Percentiles rank a stretch among this genome's conserved stretches.
These are phyloP conservation scores for Choiromyces venosus DNA, from an alignment of 495 filamentous ascomycete genomes.

Conservation along the genomic window DNA sequence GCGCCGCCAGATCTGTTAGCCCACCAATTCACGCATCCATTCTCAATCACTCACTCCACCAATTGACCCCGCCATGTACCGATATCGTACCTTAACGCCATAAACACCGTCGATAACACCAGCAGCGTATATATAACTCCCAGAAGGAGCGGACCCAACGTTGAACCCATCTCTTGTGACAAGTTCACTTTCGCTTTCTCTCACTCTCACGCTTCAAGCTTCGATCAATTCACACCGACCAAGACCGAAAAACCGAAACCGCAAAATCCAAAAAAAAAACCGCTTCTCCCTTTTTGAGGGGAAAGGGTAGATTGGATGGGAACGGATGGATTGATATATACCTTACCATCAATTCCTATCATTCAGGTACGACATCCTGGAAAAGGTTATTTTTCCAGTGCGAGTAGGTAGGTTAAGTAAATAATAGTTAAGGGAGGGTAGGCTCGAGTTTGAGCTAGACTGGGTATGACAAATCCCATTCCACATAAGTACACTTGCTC, in stretches of 20 bases:
- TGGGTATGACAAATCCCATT: neutral
- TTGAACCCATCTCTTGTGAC: neutral
- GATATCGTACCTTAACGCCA: constrained; percentile 18
- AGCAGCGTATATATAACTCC: constrained; percentile 25
- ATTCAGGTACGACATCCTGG: neutral
- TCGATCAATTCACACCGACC: neutral
- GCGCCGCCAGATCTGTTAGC: neutral
- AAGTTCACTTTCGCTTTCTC: neutral
- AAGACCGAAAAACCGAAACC: neutral
- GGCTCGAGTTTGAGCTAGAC: neutral
- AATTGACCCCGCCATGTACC: neutral
- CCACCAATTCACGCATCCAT: neutral
- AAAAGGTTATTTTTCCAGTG: neutral
- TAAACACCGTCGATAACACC: constrained; percentile 27
- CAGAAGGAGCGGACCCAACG: constrained; percentile 43
- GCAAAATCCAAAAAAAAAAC: neutral
- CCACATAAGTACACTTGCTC: neutral
- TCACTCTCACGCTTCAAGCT: neutral
- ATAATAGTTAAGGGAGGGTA: neutral
- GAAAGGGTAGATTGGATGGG: neutral
- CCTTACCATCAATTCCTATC: neutral
- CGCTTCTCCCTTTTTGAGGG: neutral
- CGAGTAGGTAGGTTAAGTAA: neutral
- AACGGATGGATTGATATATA: neutral
- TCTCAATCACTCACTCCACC: neutral